A percentile compares a stretch with the other conserved stretches of the same genome.
phyloP scores from a whole-genome alignment of 2,329 filamentous ascomycete species.

The Diaporthe sp. region DNA sequence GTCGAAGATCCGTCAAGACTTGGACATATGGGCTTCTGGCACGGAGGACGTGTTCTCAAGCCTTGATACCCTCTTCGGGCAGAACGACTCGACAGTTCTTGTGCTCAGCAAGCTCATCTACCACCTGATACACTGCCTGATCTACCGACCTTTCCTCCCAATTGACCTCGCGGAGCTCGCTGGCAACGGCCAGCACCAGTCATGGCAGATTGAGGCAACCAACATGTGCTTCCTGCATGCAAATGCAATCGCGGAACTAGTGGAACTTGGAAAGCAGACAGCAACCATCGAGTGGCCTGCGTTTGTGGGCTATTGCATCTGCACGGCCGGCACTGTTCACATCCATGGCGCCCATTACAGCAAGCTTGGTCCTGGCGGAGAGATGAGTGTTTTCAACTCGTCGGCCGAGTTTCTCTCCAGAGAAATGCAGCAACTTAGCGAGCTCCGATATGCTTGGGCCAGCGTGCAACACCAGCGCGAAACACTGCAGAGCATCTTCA shows the following conservation, averaged over 20 bases:
- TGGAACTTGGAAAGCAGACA: conserved; percentile 80
- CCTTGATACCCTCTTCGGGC: conserved; percentile 79
- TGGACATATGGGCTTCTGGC: conserved; percentile 86
- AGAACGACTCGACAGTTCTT: conserved; percentile 80
- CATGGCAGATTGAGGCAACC: conserved; percentile 92
- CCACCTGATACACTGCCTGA: conserved; percentile 86
- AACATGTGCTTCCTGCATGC: conserved; percentile 89
- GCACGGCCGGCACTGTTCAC: conserved; percentile 87
- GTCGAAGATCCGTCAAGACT: conserved; percentile 85
- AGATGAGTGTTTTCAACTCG: conserved; percentile 71
- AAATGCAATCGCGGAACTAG: conserved; percentile 86
- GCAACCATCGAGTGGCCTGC: conserved; percentile 85
- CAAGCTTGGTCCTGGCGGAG: conserved; percentile 55
- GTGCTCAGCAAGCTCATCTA: conserved; percentile 89
- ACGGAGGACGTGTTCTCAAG: conserved; percentile 84
- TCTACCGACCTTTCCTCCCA: conserved; percentile 88
- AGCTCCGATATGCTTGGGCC: conserved; percentile 80
- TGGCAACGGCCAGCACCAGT: conserved; percentile 85
- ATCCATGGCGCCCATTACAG: conserved; percentile 87
- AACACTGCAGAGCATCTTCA: conserved; percentile 80
- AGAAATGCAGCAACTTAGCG: conserved; percentile 83
- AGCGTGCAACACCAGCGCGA: conserved; percentile 84
- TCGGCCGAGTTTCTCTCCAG: conserved; percentile 77
- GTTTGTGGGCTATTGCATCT: conserved; percentile 88
- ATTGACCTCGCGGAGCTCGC: conserved; percentile 85